Evolutionary conservation across 2,329 filamentous ascomycete species (phyloP).

Genomic region (Fusarium goolgardi): DNA sequence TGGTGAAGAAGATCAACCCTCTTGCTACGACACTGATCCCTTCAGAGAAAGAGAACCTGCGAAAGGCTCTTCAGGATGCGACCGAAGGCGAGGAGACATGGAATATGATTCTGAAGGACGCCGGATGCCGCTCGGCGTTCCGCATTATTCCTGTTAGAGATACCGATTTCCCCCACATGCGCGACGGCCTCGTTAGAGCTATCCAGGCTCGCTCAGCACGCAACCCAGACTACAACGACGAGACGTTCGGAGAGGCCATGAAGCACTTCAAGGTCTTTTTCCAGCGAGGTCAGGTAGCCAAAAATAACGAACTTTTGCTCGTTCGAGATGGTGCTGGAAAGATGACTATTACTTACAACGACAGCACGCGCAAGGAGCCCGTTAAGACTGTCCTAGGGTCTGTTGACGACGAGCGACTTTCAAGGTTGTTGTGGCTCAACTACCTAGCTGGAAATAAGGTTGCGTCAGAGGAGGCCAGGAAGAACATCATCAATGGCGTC

Average conservation of each 20-base stretch:
- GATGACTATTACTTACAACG: conserved; percentile 75
- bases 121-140: conserved; percentile 79
- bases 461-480: conserved; percentile 82
- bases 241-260: conserved; percentile 80
- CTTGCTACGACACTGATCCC: conserved; percentile 85
- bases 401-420: conserved; percentile 82
- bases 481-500: conserved; percentile 86
- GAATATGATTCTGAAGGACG: conserved; percentile 74
- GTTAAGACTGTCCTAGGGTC: conserved; percentile 71
- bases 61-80: conserved; percentile 75
- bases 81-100: conserved; percentile 77
- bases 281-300: conserved; percentile 81
- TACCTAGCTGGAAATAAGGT: conserved; percentile 90
- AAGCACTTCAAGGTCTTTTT: conserved; percentile 85
- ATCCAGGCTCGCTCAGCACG: conserved; percentile 78
- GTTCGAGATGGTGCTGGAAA: conserved; percentile 73
- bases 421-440: conserved; percentile 85
- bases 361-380: conserved; percentile 63
- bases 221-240: conserved; percentile 70
- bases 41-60: conserved; percentile 81
- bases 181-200: conserved; percentile 90
- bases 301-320: conserved; percentile 81
- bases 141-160: conserved; percentile 90
- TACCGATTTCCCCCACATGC: conserved; percentile 92
- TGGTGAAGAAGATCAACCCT: conserved; percentile 81